Percentiles rank a stretch among this genome's conserved stretches.
These are phyloP conservation scores for Miscanthus lutarioriparius DNA, from an alignment of 176 grass and related monocot species.

Conservation along the genomic window DNA sequence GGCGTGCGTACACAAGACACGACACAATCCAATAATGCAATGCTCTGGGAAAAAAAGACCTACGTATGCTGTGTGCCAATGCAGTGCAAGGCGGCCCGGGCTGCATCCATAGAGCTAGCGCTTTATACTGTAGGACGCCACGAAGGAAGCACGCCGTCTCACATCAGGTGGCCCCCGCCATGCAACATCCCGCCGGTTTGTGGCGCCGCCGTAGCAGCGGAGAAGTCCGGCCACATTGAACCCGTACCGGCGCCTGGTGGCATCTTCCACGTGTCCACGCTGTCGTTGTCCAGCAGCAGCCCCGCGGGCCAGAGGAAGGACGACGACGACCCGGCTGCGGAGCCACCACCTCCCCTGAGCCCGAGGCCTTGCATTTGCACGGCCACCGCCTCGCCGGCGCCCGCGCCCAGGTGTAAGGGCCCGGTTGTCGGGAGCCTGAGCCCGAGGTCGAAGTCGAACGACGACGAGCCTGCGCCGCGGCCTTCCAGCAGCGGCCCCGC, in stretches of 20 bases:
- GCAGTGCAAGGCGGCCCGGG: too few relatives aligned
- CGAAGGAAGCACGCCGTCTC: background rate
- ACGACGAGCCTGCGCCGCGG: slow-evolving; percentile 19
- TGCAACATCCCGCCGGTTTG: slow-evolving; percentile 39
- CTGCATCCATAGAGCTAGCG: too few relatives aligned
- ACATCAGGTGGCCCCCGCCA: slow-evolving; percentile 26
- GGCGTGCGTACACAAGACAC: background rate
- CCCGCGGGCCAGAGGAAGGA: slow-evolving; percentile 36
- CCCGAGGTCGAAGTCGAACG: slow-evolving; percentile 62
- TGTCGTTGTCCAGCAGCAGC: slow-evolving; percentile 11
- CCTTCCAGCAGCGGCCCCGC: slow-evolving; percentile 55
- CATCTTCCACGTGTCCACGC: slow-evolving; percentile 44
- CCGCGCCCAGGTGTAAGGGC: background rate
- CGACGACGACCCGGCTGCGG: background rate
- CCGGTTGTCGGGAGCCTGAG: slow-evolving; percentile 25
- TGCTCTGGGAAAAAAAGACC: too few relatives aligned
- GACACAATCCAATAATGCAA: background rate
- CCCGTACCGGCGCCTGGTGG: slow-evolving; percentile 2
- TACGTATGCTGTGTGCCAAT: too few relatives aligned
- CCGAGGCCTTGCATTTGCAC: background rate
- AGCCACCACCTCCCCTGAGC: background rate
- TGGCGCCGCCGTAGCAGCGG: slow-evolving; percentile 15
- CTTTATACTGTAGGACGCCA: background rate
- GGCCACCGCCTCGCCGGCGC: slow-evolving; percentile 13
- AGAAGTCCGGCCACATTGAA: slow-evolving; percentile 59